These are phyloP conservation scores for Globisporangium barbulae DNA, from an alignment of 352 stramenopile species.

Conservation along the genomic window DNA sequence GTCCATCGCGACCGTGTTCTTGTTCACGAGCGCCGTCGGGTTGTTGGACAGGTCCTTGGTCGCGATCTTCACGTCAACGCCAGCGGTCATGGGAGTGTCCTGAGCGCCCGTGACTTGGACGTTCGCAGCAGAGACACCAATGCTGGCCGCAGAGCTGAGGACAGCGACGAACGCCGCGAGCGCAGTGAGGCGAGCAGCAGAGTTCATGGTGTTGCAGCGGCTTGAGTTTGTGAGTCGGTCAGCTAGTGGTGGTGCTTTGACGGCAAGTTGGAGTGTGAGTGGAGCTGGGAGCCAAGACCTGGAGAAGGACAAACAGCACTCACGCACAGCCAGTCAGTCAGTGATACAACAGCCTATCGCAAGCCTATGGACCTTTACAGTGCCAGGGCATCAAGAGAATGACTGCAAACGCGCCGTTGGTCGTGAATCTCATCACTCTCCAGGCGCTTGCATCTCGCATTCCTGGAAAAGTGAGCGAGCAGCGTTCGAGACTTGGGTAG, in stretches of 20 bases:
- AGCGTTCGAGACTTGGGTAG: not conserved
- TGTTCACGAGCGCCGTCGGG: constrained; percentile 33
- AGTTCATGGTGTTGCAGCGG: not conserved
- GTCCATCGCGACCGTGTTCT: constrained; percentile 34
- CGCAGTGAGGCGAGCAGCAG: not conserved
- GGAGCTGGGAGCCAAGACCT: not conserved
- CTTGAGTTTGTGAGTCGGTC: not conserved
- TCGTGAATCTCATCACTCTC: not conserved
- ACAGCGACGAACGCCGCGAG: not conserved
- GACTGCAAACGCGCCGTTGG: not conserved
- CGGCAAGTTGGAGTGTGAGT: not conserved
- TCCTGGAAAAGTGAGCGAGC: not conserved
- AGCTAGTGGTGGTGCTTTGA: not conserved
- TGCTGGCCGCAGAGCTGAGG: not conserved
- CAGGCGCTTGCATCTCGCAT: not conserved
- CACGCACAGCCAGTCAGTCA: not conserved
- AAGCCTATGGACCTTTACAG: not conserved
- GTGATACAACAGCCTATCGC: not conserved
- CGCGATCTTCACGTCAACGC: constrained; percentile 13
- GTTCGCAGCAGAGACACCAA: not conserved
- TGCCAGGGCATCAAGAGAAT: not conserved
- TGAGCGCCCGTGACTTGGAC: not conserved
- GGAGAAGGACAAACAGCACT: not conserved
- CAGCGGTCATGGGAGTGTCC: not conserved
- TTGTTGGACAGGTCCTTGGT: constrained; percentile 23